Evolutionary conservation across 2,329 filamentous ascomycete species (phyloP), one percentile per base, ranked within the genome.

Genomic region (Talaromyces sp.): DNA sequence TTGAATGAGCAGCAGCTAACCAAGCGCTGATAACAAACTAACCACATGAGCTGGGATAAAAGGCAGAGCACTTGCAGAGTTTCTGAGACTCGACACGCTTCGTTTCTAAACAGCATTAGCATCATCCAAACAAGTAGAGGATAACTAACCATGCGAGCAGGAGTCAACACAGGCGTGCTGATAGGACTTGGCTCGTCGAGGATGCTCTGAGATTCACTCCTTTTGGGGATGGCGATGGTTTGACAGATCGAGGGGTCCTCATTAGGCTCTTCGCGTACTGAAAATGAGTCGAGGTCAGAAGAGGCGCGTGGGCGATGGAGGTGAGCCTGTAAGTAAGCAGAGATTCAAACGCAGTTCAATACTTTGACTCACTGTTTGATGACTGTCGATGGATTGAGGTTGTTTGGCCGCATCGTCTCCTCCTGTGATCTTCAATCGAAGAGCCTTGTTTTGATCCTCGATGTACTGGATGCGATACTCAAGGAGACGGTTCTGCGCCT

Each of bases 401-500:
- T n/a, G 49, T 17, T 52, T n/a, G 49, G 9, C 17, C 42, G n/a
- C 19, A n/a, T 39, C 28, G 6, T 15, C 11, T 4, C n/a, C 55
- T n/a, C 39, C 6, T 17, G 39, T 3, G 8, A n/a, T 10, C 8
- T 28, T 22, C 5, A 22, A 19, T 39, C 39, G 28, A 17, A 59
- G n/a, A 9, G 42, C 13, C 10, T 56, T 57, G 27, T 53, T 59
- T 27, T 62, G 42, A 6, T 47, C 56, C n/a, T 62, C 60, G 9
- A 62, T 27, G 42, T 59, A 33, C 30, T 62, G 60, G 10, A 62
- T 54, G 22, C 60, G 60, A 28, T 62, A 62, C 32, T 62, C 60
- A 6, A 62, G 32, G 10, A 62, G 51, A 58, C 60, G 60, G n/a
- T 62, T 52, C 52, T 62, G 60, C 11, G 60, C 60, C 57, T 62